A percentile compares a stretch with the other conserved stretches of the same genome.
These are phyloP conservation scores for Barnettozyma botsteinii DNA, from an alignment of 805 yeast species.

Conservation along the genomic window DNA sequence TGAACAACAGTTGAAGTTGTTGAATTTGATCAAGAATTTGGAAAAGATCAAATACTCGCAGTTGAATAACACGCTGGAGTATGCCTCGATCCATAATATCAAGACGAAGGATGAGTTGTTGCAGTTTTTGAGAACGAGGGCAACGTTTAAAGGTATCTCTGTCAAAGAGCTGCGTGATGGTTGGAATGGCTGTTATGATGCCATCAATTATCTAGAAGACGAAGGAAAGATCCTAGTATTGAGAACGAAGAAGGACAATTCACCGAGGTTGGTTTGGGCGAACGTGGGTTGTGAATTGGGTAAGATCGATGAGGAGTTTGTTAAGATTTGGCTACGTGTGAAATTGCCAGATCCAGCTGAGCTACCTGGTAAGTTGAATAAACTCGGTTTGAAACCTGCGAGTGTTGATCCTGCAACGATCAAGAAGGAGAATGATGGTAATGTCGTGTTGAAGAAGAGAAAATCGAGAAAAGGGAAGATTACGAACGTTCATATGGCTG, in stretches of 20 bases:
- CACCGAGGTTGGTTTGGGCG: constrained; percentile 92
- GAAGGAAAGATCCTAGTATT: constrained; percentile 75
- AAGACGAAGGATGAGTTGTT: constrained; percentile 74
- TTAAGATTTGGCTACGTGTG: constrained; percentile 71
- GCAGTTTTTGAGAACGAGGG: constrained; percentile 67
- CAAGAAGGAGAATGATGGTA: constrained; percentile 53
- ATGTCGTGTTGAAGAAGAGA: constrained; percentile 58
- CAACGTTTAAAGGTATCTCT: constrained; percentile 80
- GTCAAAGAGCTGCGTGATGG: constrained; percentile 78
- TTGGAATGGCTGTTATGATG: constrained; percentile 84
- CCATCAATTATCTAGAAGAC: constrained; percentile 72
- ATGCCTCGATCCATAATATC: constrained; percentile 84
- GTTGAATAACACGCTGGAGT: constrained; percentile 62
- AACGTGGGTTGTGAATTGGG: constrained; percentile 71
- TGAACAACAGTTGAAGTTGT: constrained; percentile 55
- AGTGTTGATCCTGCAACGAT: constrained; percentile 96
- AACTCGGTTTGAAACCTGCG: constrained; percentile 91
- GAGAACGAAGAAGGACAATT: constrained; percentile 86
- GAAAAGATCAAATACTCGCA: constrained; percentile 72
- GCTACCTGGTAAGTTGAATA: constrained; percentile 69
- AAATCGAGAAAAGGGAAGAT: constrained; percentile 90
- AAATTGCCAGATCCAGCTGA: constrained; percentile 79
- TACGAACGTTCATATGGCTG: constrained; percentile 95
- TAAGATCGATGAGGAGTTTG: constrained; percentile 74
- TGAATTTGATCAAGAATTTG: constrained; percentile 67